phyloP scores from a whole-genome alignment of 1,139 yeast genomes.

The Hyphopichia buzzinii region DNA sequence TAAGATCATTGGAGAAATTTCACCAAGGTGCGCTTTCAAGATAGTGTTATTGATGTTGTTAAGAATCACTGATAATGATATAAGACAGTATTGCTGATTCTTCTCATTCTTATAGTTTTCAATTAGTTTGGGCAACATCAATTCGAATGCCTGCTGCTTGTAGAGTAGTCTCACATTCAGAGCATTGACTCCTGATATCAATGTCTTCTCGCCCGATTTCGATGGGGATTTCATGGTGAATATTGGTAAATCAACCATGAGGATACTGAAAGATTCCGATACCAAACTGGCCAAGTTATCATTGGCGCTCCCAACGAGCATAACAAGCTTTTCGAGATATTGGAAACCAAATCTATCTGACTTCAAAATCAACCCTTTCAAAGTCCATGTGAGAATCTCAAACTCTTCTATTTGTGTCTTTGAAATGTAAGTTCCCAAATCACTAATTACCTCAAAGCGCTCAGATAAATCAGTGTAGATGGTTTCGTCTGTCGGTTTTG shows the following conservation, averaged over 20 bases:
- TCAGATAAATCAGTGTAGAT: conserved; percentile 4
- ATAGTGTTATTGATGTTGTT: conserved; percentile 63
- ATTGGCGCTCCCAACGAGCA: conserved; percentile 43
- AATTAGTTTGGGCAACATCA: conserved; percentile 49
- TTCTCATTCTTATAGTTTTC: conserved; percentile 23
- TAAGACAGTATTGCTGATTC: conserved; percentile 45
- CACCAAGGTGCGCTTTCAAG: conserved; percentile 58
- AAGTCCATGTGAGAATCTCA: conserved; percentile 65
- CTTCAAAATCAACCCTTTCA: conserved; percentile 66
- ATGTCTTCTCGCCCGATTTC: conserved; percentile 17
- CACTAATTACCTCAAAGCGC: conserved; percentile 5
- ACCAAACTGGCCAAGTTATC: conserved; percentile 21
- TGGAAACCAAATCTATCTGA: conserved; percentile 49
- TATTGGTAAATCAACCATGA: conserved; percentile 64
- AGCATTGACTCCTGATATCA: conserved; percentile 51
- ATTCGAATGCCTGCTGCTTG: conserved; percentile 74
- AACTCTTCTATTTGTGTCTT: conserved; percentile 23
- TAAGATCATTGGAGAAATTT: conserved; percentile 67
- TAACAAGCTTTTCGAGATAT: conserved; percentile 35
- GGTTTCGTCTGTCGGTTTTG: conserved; percentile 5
- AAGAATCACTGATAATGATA: conserved; percentile 65
- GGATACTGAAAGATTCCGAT: conserved; percentile 59
- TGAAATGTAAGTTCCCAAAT: conserved; percentile 3
- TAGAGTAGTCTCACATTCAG: conserved; percentile 63
- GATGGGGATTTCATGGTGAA: conserved; percentile 38